These are phyloP conservation scores for Dendrobium chrysotoxum DNA, from an alignment of 106 monocot genomes.

Conservation along the genomic window DNA sequence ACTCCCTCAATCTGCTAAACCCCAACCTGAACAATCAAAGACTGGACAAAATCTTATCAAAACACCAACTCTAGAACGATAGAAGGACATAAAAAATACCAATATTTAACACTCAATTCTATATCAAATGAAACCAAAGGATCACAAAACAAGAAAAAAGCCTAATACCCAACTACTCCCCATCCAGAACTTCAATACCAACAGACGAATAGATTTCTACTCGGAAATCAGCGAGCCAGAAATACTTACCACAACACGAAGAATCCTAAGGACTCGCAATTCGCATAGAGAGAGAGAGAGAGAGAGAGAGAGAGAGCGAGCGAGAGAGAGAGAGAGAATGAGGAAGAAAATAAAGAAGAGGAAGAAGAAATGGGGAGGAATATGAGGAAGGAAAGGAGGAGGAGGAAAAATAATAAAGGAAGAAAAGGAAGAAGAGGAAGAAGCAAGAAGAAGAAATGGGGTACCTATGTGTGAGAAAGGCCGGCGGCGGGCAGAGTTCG, in stretches of 20 bases:
- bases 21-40: neutral
- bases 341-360: too few species aligned
- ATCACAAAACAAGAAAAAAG: neutral
- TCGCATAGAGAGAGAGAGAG: neutral
- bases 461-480: too few species aligned
- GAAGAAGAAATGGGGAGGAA: too few species aligned
- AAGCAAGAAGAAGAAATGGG: too few species aligned
- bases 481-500: too few species aligned
- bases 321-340: too few species aligned
- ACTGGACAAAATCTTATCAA: neutral
- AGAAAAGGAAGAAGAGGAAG: too few species aligned
- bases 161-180: neutral
- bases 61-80: neutral
- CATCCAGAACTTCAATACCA: neutral
- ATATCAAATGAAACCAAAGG: neutral
- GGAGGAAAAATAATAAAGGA: too few species aligned
- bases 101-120: neutral
- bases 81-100: neutral
- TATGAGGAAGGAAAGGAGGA: too few species aligned
- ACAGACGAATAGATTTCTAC: neutral
- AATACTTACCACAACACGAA: neutral
- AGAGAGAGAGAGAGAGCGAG: too few species aligned
- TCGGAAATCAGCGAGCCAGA: neutral
- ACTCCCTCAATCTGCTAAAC: neutral
- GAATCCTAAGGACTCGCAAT: neutral